A percentile compares a stretch with the other conserved stretches of the same genome.
phyloP scores from a whole-genome alignment of 2,329 filamentous ascomycete species.

The Colletotrichum sp. region DNA sequence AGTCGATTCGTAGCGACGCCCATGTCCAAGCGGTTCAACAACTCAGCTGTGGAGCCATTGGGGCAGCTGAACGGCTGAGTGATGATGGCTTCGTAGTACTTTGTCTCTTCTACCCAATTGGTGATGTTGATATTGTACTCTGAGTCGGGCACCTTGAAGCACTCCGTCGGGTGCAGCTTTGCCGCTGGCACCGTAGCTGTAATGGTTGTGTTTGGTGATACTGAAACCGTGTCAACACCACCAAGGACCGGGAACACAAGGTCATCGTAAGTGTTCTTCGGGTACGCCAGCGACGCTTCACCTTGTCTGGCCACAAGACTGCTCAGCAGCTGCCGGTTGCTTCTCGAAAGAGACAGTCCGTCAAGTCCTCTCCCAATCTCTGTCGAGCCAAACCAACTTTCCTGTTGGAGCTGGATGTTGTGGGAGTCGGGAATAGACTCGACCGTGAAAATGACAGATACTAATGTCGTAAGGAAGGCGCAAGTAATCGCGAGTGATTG shows the following conservation, averaged over 20 bases:
- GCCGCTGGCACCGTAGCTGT: not conserved
- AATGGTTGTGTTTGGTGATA: not conserved
- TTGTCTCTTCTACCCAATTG: not conserved
- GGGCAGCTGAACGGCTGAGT: not conserved
- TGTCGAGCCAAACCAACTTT: not conserved
- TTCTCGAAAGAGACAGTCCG: not conserved
- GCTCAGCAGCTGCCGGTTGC: not conserved
- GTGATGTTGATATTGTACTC: not conserved
- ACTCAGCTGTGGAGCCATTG: not conserved
- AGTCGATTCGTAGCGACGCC: not conserved
- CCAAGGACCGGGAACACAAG: not conserved
- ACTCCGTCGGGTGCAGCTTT: not conserved
- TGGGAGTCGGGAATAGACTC: not conserved
- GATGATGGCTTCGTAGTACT: not conserved
- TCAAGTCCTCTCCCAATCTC: not conserved
- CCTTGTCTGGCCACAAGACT: not conserved
- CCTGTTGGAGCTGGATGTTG: not conserved
- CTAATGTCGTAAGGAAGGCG: not conserved
- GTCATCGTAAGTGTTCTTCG: not conserved
- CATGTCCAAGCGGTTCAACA: not conserved
- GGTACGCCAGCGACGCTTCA: not conserved
- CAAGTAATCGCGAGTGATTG: not conserved
- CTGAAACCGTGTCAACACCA: rapidly evolving
- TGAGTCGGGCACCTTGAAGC: not conserved
- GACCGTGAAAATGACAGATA: not conserved